Evolutionary conservation across 108 stramenopile species (phyloP), one percentile per base, ranked within the genome.

Genomic region (Cyclotella choctawhatcheeana): DNA sequence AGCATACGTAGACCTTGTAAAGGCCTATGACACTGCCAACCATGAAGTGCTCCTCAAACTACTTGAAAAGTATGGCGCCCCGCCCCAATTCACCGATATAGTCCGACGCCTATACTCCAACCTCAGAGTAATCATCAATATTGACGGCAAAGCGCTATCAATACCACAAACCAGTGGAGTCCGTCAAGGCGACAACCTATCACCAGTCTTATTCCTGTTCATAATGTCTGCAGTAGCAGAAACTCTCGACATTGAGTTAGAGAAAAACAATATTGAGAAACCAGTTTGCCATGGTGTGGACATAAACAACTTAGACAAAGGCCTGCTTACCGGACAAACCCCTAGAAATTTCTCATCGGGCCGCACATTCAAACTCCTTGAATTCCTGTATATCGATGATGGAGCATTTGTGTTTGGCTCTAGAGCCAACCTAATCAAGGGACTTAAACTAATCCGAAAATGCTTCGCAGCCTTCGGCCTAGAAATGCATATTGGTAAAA

Each of bases 21-120:
- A 75, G 50, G 74, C 74, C 24, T 75, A 30, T 37, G 66, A 75
- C 29, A 63, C 74, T n/a, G 47, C 37, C 58, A 45, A 68, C 65
- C 74, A 63, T 53, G 18, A 16, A 16, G 50, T 75, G 2, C 32
- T 75, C 32, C n/a, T 50, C 16, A 3, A 40, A 24, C 17, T 74
- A 35, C 47, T 74, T 5, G 66, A 26, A 5, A 67, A 51, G 22
- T 74, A 40, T 31, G 67, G 74, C 17, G 43, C 43, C 17, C 67
- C 74, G 3, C 51, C 60, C 10, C 43, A 76, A 51, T 48, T 58
- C 34, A 25, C 44, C 21, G 14, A 33, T 2, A 37, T 37, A 8
- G 45, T 67, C 34, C 18, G 55, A 12, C 40, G 59, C n/a, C 26
- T 66, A 32, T 56, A 74, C 52, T 16, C 34, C 0, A 31, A 58